phyloP scores from a whole-genome alignment of 116 monocot species.

The Posidonia oceanica region DNA sequence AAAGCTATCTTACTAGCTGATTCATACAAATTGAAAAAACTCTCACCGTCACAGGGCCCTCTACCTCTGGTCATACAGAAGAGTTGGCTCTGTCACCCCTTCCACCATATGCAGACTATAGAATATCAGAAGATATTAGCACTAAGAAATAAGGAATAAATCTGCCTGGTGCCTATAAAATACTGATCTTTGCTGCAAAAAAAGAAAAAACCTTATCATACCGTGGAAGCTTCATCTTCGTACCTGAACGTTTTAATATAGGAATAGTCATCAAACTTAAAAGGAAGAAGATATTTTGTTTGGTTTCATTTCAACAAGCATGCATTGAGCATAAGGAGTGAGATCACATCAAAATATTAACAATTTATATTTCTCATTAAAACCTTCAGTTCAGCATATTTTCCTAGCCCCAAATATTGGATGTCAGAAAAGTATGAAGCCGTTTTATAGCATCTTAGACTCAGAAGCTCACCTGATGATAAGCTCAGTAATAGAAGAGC shows the following conservation, averaged over 20 bases:
- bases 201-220: slow-evolving; percentile 87
- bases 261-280: neutral
- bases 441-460: no score
- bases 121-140: slow-evolving; percentile 6
- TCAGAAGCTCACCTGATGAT: no score
- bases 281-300: neutral
- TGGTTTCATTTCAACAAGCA: no score
- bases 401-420: no score
- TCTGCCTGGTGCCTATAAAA: neutral
- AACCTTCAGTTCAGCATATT: no score
- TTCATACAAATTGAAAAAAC: neutral
- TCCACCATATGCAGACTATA: slow-evolving; percentile 83
- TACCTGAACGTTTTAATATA: slow-evolving; percentile 36
- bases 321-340: neutral
- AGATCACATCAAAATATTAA: no score
- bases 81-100: slow-evolving; percentile 92
- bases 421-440: no score
- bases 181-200: neutral
- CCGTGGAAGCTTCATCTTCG: slow-evolving; percentile 85
- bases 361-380: no score
- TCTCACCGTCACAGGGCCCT: slow-evolving; percentile 76
- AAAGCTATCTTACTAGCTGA: neutral
- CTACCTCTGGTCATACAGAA: slow-evolving; percentile 79
- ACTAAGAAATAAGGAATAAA: slow-evolving; percentile 6
- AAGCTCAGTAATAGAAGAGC: no score